These are phyloP conservation scores for Suillus clintonianus DNA, from an alignment of 768 basidiomycete species.

Conservation along the genomic window DNA sequence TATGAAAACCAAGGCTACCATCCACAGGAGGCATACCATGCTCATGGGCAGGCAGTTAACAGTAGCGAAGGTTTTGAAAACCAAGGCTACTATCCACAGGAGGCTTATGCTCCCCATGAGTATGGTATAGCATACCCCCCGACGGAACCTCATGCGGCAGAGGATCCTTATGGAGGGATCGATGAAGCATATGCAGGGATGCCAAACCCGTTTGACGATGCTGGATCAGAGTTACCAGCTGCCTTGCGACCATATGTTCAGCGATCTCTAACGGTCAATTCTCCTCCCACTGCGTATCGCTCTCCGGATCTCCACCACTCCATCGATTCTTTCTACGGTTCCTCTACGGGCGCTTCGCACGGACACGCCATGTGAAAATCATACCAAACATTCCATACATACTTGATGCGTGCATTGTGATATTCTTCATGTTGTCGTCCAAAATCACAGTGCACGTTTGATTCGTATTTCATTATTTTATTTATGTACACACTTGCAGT, in stretches of 20 bases:
- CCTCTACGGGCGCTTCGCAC: not conserved
- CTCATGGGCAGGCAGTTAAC: constrained; percentile 7
- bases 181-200: constrained; percentile 5
- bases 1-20: constrained; percentile 16
- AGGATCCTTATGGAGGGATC: constrained; percentile 17
- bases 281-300: constrained; percentile 6
- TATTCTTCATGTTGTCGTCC: not conserved
- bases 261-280: not conserved
- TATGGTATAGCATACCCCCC: constrained; percentile 31
- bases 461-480: not conserved
- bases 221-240: constrained; percentile 11
- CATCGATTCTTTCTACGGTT: constrained; percentile 30
- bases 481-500: not conserved
- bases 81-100: constrained; percentile 21
- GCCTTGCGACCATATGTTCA: constrained; percentile 18
- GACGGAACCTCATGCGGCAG: constrained; percentile 22
- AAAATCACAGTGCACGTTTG: not conserved
- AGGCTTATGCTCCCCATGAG: constrained; percentile 23
- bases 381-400: not conserved
- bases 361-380: not conserved
- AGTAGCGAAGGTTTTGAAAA: constrained; percentile 5
- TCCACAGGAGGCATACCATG: constrained; percentile 21
- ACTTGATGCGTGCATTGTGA: not conserved
- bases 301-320: constrained; percentile 20
- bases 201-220: constrained; percentile 16